These are phyloP conservation scores for Abelmoschus esculentus DNA, from an alignment of 345 rosid genomes.

Conservation along the genomic window DNA sequence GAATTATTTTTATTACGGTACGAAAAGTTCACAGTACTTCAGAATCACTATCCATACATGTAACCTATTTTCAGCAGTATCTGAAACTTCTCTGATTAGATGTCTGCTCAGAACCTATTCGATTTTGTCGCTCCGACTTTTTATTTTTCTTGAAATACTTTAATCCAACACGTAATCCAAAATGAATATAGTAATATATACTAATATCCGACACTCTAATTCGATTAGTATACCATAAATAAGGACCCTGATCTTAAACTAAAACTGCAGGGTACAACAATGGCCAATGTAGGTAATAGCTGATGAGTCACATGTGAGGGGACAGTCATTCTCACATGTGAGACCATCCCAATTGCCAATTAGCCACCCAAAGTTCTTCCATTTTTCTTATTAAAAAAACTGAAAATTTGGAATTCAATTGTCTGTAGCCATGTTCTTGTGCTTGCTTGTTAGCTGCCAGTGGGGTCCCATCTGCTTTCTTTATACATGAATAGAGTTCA, in stretches of 20 bases:
- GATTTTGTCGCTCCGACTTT: neutral
- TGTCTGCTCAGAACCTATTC: neutral
- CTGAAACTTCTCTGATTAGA: slow-evolving; percentile 4
- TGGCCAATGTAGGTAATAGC: slow-evolving; percentile 18
- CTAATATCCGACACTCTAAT: neutral
- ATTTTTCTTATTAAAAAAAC: neutral
- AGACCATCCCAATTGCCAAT: slow-evolving; percentile 23
- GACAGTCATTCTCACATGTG: slow-evolving; percentile 29
- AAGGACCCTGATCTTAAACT: neutral
- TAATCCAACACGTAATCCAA: neutral
- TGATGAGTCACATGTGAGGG: slow-evolving; percentile 36
- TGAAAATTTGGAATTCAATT: no score
- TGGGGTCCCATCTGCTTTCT: neutral
- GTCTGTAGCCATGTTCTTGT: slow-evolving; percentile 1
- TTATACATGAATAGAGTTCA: neutral
- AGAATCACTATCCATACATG: no score
- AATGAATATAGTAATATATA: neutral
- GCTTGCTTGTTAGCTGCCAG: slow-evolving; percentile 2
- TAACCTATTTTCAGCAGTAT: neutral
- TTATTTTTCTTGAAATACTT: no score
- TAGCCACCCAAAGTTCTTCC: neutral
- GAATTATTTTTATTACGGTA: no score
- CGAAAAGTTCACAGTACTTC: no score
- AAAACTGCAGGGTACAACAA: slow-evolving; percentile 2
- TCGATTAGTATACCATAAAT: neutral